Percentiles rank a stretch among this genome's conserved stretches.
Conservation (phyloP, 2,329 filamentous ascomycete species). For the Cercospora sp. region DNA sequence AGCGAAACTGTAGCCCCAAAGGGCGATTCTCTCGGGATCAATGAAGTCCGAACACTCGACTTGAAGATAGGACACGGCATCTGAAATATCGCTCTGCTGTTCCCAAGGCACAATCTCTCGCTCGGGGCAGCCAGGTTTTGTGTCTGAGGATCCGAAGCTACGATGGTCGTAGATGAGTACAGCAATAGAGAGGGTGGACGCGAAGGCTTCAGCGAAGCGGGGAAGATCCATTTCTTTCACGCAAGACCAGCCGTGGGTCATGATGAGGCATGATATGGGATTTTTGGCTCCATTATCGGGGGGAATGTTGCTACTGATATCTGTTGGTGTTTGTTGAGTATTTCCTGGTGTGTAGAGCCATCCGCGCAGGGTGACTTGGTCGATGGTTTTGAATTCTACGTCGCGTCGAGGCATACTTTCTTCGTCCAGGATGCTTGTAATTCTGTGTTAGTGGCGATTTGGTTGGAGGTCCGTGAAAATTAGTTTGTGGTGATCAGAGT, state of each 20-base stretch:
- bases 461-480: no score
- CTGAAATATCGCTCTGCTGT: neutral
- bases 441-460: no score
- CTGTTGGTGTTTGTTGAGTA: neutral
- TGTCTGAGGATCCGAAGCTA: neutral
- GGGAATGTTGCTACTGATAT: neutral
- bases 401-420: neutral
- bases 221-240: conserved; percentile 9
- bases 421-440: no score
- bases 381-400: neutral
- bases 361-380: neutral
- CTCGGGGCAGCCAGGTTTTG: neutral
- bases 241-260: conserved; percentile 2
- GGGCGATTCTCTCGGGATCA: neutral
- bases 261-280: neutral
- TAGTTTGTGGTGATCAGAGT: no score
- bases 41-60: neutral
- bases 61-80: conserved; percentile 1
- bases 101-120: neutral
- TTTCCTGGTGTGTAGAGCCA: neutral
- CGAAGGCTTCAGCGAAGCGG: neutral
- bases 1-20: neutral
- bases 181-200: neutral
- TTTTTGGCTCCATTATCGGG: neutral
- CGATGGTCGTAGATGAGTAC: conserved; percentile 6